A percentile compares a stretch with the other conserved stretches of the same genome.
Conservation (phyloP, 192 early-diverging fungal genomes). For the Coemansia pectinata region DNA sequence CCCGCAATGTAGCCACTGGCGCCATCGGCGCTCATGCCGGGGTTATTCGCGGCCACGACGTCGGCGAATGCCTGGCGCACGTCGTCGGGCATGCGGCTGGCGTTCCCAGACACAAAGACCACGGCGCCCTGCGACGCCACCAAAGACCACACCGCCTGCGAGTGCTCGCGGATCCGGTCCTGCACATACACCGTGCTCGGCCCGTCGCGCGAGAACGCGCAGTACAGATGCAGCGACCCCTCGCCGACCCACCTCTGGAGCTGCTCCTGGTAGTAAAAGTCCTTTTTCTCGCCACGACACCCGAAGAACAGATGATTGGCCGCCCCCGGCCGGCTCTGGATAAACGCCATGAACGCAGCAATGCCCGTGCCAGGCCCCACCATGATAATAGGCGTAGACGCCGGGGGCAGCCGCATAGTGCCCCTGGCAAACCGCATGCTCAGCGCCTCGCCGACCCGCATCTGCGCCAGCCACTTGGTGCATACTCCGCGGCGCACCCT, state of each 20-base stretch:
- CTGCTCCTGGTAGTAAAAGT: conserved; percentile 75
- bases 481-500: conserved; percentile 78
- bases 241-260: conserved; percentile 58
- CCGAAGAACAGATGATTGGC: conserved; percentile 84
- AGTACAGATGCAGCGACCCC: conserved; percentile 61
- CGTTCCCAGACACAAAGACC: conserved; percentile 73
- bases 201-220: conserved; percentile 90
- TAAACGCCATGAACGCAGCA: conserved; percentile 85
- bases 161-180: conserved; percentile 34
- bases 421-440: conserved; percentile 62
- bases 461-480: conserved; percentile 68
- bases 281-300: conserved; percentile 66
- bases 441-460: conserved; percentile 26
- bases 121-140: conserved; percentile 59
- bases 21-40: background rate
- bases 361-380: conserved; percentile 91
- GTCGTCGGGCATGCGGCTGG: conserved; percentile 46
- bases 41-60: conserved; percentile 3
- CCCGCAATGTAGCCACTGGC: background rate
- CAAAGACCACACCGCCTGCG: conserved; percentile 20
- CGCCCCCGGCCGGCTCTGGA: conserved; percentile 58
- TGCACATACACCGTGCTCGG: conserved; percentile 41
- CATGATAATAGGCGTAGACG: conserved; percentile 65
- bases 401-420: conserved; percentile 65
- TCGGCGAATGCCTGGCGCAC: conserved; percentile 37